phyloP scores from a whole-genome alignment of 495 filamentous ascomycete species.

The Penicillium chermesinum region DNA sequence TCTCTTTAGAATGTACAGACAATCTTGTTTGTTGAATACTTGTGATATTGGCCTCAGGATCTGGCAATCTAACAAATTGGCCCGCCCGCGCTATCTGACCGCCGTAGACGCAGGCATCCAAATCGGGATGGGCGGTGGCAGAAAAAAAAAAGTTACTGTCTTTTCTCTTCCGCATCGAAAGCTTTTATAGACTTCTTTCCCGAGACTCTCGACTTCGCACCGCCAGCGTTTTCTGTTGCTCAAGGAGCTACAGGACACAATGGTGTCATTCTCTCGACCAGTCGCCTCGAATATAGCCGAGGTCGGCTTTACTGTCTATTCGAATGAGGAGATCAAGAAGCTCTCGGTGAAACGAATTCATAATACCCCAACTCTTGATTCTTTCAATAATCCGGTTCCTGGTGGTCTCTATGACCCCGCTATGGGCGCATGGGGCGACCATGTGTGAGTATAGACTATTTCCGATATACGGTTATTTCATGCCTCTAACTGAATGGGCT shows the following conservation, averaged over 20 bases:
- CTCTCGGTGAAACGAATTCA: slow-evolving; percentile 90
- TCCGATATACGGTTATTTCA: background rate
- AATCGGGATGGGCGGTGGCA: slow-evolving; percentile 28
- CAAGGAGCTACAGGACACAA: slow-evolving; percentile 41
- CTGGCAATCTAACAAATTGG: no score
- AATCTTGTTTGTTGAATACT: no score
- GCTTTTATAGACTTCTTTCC: slow-evolving; percentile 22
- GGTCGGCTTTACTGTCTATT: slow-evolving; percentile 83
- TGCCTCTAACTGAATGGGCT: slow-evolving; percentile 10
- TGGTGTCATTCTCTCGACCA: slow-evolving; percentile 81
- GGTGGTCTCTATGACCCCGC: slow-evolving; percentile 91
- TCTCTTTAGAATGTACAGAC: no score
- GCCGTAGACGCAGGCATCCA: background rate
- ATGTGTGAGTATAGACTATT: slow-evolving; percentile 53
- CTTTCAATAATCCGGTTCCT: slow-evolving; percentile 74
- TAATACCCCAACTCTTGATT: slow-evolving; percentile 85
- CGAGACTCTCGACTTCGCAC: slow-evolving; percentile 27
- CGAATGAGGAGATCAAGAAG: slow-evolving; percentile 73
- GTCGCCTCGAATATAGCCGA: slow-evolving; percentile 77
- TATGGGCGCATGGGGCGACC: slow-evolving; percentile 83
- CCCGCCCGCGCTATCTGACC: no score
- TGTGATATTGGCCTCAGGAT: no score
- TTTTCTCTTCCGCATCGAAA: slow-evolving; percentile 23
- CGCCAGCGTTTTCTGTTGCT: slow-evolving; percentile 38
- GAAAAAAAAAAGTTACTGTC: slow-evolving; percentile 33